Base-by-base conservation (phyloP, 352 stramenopile species). In the Phytophthora tubulina region DNA sequence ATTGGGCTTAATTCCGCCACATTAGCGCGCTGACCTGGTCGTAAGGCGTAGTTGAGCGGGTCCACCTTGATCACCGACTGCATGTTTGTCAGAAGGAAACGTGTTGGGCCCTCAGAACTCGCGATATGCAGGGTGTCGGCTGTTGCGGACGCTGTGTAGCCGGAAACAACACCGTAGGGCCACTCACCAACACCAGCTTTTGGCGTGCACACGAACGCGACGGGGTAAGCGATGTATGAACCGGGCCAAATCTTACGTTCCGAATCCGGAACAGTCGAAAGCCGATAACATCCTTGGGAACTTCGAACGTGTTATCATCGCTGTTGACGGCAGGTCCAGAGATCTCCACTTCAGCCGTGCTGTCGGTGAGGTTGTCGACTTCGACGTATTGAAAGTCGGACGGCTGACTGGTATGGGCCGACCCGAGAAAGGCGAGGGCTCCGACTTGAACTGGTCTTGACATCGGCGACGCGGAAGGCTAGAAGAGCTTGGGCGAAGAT, bases 221-320 rank as follows among this genome's bases (percentile, higher is more conserved):
- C 63, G 4, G 44, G 21, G 21, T 64, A 45, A 3, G 53, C 44
- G 10, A 59, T 35, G 15, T 45, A 63, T 27, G 63, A 70, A 0
- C 63, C 63, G 3, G 63, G 63, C 53, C 63, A 70, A 13, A 53
- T n/a, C 10, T 30, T 38, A 14, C 63, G 44, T 15, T 70, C 63
- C 8, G 11, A 3, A 0, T 50, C 52, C 6, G 33, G 31, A 6
- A 63, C 63, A 46, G 2, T 0, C 52, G 53, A 17, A 11, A 5
- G 0, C 35, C 0, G 14, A 59, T 17, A 1, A 9, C 10, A 14
- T 35, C 51, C 7, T 35, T 3, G 14, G 35, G 1, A 9, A 58
- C 2, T 3, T 39, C 38, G 3, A 46, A 21, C 3, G 1, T 8
- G 0, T 2, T 35, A 7, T 3, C 50, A 3, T 56, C 14, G 6